phyloP scores from a whole-genome alignment of 345 rosid genomes.

The Rubroshorea leprosula region DNA sequence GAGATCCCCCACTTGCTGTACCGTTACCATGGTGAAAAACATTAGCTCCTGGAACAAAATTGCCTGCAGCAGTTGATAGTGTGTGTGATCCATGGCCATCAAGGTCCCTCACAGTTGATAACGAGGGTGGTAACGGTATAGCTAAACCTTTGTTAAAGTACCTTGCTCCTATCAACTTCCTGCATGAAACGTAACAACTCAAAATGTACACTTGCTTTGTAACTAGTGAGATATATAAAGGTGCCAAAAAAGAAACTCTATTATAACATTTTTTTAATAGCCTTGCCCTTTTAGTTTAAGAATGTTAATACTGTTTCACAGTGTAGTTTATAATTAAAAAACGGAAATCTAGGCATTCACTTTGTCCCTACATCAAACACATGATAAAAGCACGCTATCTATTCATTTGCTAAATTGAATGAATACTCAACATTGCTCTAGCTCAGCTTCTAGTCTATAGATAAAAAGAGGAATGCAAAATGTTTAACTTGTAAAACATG shows the following conservation, averaged over 20 bases:
- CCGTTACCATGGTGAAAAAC: conserved; percentile 41
- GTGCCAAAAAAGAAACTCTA: not conserved
- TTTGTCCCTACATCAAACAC: conserved; percentile 14
- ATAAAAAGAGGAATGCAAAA: too few relatives aligned
- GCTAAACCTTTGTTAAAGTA: conserved; percentile 57
- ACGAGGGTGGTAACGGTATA: conserved; percentile 21
- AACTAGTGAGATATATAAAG: too few relatives aligned
- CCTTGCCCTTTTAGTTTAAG: not conserved
- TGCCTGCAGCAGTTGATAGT: conserved; percentile 59
- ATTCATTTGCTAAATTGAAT: too few relatives aligned
- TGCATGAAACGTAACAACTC: conserved; percentile 12
- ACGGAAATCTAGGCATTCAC: not conserved
- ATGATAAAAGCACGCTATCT: conserved; percentile 2
- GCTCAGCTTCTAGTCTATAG: too few relatives aligned
- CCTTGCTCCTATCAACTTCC: conserved; percentile 65
- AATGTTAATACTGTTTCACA: too few relatives aligned
- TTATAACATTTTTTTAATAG: not conserved
- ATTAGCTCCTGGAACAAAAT: conserved; percentile 38
- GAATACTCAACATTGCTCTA: too few relatives aligned
- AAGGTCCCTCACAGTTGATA: conserved; percentile 32
- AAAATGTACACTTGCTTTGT: too few relatives aligned
- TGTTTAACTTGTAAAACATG: too few relatives aligned
- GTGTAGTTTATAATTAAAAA: conserved; percentile 7
- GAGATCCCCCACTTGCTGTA: conserved; percentile 70
- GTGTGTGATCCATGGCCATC: conserved; percentile 61